Percentiles rank a stretch among this genome's conserved stretches.
These are phyloP conservation scores for Cladorrhinum samala DNA, from an alignment of 495 filamentous ascomycete genomes.

Conservation along the genomic window DNA sequence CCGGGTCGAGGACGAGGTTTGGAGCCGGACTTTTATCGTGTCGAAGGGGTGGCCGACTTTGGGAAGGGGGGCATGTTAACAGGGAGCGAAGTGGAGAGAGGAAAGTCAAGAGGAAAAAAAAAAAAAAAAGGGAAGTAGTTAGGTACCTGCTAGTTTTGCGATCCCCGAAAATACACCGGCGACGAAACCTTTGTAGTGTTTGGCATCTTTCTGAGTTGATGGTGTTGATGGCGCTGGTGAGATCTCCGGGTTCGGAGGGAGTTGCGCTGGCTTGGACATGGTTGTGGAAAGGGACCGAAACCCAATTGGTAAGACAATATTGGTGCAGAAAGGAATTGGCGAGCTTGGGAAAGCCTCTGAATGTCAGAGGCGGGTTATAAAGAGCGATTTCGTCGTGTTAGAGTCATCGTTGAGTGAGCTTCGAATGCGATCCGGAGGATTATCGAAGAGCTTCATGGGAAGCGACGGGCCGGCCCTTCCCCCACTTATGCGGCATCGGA, in stretches of 20 bases:
- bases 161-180: constrained; percentile 91
- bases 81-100: neutral
- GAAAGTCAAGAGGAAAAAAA: neutral
- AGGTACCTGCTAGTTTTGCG: constrained; percentile 76
- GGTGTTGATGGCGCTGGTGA: constrained; percentile 6
- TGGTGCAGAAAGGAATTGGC: too few relatives aligned
- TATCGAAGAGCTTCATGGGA: neutral
- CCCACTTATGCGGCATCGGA: constrained; percentile 16
- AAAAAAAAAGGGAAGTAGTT: constrained; percentile 4
- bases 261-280: constrained; percentile 12
- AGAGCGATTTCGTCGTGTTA: constrained; percentile 1
- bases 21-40: constrained; percentile 91
- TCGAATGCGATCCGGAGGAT: neutral
- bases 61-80: constrained; percentile 1
- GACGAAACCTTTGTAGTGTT: constrained; percentile 82
- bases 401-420: constrained; percentile 1
- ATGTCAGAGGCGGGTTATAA: neutral
- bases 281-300: neutral
- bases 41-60: constrained; percentile 66
- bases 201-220: constrained; percentile 10
- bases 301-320: too few relatives aligned
- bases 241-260: constrained; percentile 6
- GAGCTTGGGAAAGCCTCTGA: too few relatives aligned
- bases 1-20: constrained; percentile 70
- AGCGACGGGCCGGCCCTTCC: neutral